Evolutionary conservation across 2,329 filamentous ascomycete species (phyloP), one percentile per base, ranked within the genome.

Genomic region (Talaromyces pinophilus): DNA sequence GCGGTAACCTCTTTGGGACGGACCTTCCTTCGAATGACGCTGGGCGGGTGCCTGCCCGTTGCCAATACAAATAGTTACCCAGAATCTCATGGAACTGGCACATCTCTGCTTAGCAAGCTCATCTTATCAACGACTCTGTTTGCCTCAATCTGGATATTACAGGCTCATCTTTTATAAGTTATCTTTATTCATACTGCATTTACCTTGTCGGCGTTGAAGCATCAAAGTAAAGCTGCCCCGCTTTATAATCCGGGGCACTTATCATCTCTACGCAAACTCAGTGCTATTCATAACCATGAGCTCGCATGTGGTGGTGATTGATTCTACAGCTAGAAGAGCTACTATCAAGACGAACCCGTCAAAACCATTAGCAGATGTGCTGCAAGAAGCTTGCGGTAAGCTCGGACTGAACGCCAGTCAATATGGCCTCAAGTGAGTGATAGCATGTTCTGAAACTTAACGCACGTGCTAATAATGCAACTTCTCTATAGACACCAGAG

Each of bases 381-480:
- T 97, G 19, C 87, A 92, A 68, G 91, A 98, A 78, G 94, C 94
- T 55, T 98, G 94, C 77, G 84, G 84, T 71, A 96, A 94, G 81
- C 86, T 97, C 71, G 89, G 88, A 67, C 80, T 94, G 38, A 83
- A 88, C 67, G 83, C 90, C 38, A 88, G 89, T 70, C 90, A 90
- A 69, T 95, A 91, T 79, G 86, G 90, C 25, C 81, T 99, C 67
- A 98, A 96, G 91, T 94, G 81, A 73, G 81, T 76, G 52, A 62
- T 5, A 44, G 25, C 19, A 40, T 38, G 2, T 22, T 7, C 5
- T 38, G 4, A 5, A 2, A 35, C 1, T 0, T 0, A 25, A 25
- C 2, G 10, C 33, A 42, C 17, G 22, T 25, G 44, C 70, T 72
- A 57, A 72, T 68, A 25, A 6, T 22, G 44, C 17, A 13, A 6